Conservation (phyloP, 208 protist genomes). For the Acanthamoeba royreba region DNA sequence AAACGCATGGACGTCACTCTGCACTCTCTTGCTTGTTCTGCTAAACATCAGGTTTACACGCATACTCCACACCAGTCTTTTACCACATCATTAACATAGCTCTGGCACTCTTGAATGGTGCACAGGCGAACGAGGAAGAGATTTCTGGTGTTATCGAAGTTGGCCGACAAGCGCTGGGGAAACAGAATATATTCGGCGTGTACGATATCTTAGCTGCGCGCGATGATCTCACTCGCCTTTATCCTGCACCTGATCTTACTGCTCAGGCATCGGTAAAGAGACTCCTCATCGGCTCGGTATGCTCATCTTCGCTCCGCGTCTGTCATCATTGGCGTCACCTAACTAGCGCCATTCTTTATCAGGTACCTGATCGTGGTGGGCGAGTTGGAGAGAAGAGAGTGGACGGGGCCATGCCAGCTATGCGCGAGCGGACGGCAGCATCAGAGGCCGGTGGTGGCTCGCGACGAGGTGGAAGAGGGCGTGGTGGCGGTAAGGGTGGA, state of each 20-base stretch:
- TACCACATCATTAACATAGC: background rate
- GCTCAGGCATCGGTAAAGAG: background rate
- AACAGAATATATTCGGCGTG: background rate
- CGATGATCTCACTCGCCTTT: background rate
- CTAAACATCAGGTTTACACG: background rate
- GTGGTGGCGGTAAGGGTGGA: background rate
- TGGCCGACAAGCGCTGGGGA: background rate
- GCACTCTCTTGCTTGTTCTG: background rate
- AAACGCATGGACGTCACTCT: background rate
- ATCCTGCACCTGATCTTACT: background rate
- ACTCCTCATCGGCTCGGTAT: background rate
- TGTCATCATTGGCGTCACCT: background rate
- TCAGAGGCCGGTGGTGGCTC: background rate
- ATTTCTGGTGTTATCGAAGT: background rate
- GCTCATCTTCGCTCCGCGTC: background rate
- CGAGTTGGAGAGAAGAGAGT: background rate
- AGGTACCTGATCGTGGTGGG: background rate
- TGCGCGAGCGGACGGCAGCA: background rate
- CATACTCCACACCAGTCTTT: background rate
- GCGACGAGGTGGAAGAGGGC: background rate
- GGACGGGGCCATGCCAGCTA: background rate
- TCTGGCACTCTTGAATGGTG: background rate
- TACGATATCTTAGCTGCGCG: background rate
- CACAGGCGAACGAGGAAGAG: background rate
- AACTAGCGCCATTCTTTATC: background rate